Percentiles rank a stretch among this genome's conserved stretches.
These are phyloP conservation scores for Pontederia paniculata DNA, from an alignment of 176 grass and related monocot genomes.

Conservation along the genomic window DNA sequence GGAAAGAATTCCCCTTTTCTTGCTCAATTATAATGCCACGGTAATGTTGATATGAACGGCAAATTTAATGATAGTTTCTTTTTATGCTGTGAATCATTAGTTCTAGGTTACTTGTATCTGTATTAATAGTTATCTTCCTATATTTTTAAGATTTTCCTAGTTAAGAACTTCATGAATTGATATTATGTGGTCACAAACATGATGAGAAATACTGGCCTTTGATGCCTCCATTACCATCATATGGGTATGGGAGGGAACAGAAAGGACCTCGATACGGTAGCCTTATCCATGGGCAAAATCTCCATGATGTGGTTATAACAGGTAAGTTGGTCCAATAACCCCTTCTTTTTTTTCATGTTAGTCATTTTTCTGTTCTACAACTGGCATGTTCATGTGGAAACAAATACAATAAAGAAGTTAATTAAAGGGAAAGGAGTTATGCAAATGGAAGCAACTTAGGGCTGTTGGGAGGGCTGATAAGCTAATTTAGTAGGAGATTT, in stretches of 20 bases:
- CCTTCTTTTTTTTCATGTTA: neutral
- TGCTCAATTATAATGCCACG: neutral
- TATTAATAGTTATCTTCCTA: neutral
- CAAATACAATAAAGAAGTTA: too few relatives aligned
- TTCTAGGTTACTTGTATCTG: neutral
- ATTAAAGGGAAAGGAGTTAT: too few relatives aligned
- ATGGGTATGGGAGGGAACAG: conserved; percentile 80
- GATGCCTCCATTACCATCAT: conserved; percentile 86
- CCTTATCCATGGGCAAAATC: conserved; percentile 79
- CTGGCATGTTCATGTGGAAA: neutral
- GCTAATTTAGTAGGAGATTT: too few relatives aligned
- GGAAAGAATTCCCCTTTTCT: neutral
- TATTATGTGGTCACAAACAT: conserved; percentile 33
- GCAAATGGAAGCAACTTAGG: too few relatives aligned
- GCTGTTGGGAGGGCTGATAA: too few relatives aligned
- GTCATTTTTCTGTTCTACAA: neutral
- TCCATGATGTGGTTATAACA: conserved; percentile 82
- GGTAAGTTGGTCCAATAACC: conserved; percentile 23
- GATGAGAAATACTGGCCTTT: conserved; percentile 90
- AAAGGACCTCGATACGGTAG: conserved; percentile 88
- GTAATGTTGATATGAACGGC: neutral
- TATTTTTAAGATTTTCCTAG: conserved; percentile 17
- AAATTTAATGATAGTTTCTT: neutral
- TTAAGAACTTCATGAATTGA: conserved; percentile 11
- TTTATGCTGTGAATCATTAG: too few relatives aligned